These are phyloP conservation scores for Podaxis mareebaensis DNA, from an alignment of 768 basidiomycete genomes.

Conservation along the genomic window DNA sequence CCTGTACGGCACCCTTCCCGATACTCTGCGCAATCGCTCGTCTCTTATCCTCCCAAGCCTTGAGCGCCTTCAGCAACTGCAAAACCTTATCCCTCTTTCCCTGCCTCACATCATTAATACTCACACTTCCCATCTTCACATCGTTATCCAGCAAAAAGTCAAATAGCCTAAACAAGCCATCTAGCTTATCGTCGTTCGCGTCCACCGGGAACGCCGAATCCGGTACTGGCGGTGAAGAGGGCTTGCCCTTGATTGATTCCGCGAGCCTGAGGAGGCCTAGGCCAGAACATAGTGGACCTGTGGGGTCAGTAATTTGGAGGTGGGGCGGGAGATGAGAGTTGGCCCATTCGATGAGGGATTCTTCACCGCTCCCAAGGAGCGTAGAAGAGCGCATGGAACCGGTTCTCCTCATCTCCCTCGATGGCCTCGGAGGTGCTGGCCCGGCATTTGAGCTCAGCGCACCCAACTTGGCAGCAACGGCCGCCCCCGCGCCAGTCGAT, in stretches of 20 bases:
- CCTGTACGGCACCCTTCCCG: constrained; percentile 38
- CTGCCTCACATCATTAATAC: constrained; percentile 89
- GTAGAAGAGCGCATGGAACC: constrained; percentile 32
- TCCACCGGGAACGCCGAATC: constrained; percentile 77
- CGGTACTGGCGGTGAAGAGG: constrained; percentile 69
- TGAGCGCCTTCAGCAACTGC: constrained; percentile 76
- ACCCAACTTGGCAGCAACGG: constrained; percentile 13
- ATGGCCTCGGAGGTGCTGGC: constrained; percentile 62
- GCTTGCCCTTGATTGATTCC: constrained; percentile 71
- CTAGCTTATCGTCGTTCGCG: constrained; percentile 74
- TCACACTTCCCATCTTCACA: constrained; percentile 87
- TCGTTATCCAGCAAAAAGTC: constrained; percentile 93
- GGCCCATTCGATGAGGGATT: constrained; percentile 80
- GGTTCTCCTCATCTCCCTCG: constrained; percentile 58
- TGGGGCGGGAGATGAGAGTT: constrained; percentile 76
- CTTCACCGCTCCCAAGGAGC: constrained; percentile 34
- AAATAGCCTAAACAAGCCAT: constrained; percentile 86
- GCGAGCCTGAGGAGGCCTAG: constrained; percentile 83
- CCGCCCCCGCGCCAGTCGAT: not conserved
- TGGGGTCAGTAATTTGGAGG: constrained; percentile 54
- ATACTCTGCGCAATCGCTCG: constrained; percentile 54
- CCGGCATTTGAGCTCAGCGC: not conserved
- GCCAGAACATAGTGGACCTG: constrained; percentile 57
- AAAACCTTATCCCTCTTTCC: constrained; percentile 81
- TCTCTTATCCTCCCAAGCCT: constrained; percentile 79